Percentiles rank a stretch among this genome's conserved stretches.
Conservation (phyloP, 305 asterid genomes). For the Plantago coronopus region DNA sequence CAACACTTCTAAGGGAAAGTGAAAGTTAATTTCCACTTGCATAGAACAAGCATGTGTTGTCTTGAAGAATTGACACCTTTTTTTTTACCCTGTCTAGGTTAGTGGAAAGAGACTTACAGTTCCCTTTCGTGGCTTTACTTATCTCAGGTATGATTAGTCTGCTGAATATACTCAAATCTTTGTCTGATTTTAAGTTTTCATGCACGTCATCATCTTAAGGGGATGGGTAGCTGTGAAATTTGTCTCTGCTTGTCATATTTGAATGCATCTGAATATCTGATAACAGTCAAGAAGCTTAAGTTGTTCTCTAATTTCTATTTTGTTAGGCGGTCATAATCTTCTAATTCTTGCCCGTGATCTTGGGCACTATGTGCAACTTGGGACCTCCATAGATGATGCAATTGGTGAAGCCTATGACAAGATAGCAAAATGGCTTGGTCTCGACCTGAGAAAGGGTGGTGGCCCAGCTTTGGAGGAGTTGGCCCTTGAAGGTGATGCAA, state of each 20-base stretch:
- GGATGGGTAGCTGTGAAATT: neutral
- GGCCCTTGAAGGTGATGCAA: constrained; percentile 84
- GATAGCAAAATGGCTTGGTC: constrained; percentile 98
- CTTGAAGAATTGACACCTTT: constrained; percentile 26
- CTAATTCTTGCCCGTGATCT: constrained; percentile 88
- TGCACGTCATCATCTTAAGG: constrained; percentile 2
- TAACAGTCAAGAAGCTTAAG: constrained; percentile 12
- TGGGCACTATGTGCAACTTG: constrained; percentile 90
- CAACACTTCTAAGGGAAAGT: constrained; percentile 12
- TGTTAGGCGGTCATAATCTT: constrained; percentile 91
- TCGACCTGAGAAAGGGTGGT: constrained; percentile 88
- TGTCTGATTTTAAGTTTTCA: constrained; percentile 10
- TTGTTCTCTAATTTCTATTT: constrained; percentile 21
- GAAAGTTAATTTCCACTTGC: constrained; percentile 13
- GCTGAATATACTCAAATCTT: constrained; percentile 15
- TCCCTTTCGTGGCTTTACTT: constrained; percentile 88
- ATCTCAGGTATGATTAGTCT: constrained; percentile 71
- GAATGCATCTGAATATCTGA: no score
- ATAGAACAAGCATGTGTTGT: constrained; percentile 18
- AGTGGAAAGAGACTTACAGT: constrained; percentile 65
- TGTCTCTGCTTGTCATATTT: no score
- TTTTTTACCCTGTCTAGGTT: constrained; percentile 47
- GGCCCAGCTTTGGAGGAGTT: constrained; percentile 96
- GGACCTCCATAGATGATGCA: constrained; percentile 92
- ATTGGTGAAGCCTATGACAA: constrained; percentile 98